These are phyloP conservation scores for Saccharomycopsis vini DNA, from an alignment of 805 yeast genomes.

Conservation along the genomic window DNA sequence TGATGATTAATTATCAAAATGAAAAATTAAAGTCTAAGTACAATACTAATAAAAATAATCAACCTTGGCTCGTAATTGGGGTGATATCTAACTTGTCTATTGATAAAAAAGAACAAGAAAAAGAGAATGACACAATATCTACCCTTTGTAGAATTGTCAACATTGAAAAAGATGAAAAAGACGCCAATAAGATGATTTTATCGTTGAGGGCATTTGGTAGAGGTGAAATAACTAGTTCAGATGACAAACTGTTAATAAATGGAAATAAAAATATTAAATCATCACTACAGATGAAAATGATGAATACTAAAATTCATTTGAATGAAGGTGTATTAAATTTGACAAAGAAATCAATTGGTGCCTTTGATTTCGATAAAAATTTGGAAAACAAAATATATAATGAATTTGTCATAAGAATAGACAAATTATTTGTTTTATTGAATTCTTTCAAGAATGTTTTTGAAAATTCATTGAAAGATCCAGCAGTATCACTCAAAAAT, in stretches of 20 bases:
- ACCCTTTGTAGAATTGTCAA: conserved; percentile 42
- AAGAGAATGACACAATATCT: conserved; percentile 21
- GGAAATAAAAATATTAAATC: no score
- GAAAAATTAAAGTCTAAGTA: background rate
- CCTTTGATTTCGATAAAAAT: no score
- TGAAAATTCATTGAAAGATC: no score
- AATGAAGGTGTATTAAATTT: background rate
- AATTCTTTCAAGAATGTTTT: no score
- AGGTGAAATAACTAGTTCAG: conserved; percentile 24
- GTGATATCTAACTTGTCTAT: background rate
- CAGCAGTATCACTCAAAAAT: no score
- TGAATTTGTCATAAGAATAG: no score
- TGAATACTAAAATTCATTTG: no score
- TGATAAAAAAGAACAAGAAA: background rate
- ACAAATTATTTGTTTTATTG: no score
- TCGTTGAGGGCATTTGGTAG: conserved; percentile 44
- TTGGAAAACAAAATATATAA: no score
- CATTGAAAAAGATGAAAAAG: conserved; percentile 34
- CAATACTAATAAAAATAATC: background rate
- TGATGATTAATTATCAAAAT: background rate
- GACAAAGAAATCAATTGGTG: background rate
- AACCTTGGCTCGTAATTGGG: background rate
- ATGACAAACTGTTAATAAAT: no score
- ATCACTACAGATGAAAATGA: no score
- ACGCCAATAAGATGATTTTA: conserved; percentile 27